These are phyloP conservation scores for Chaetomium strumarium DNA, from an alignment of 2,329 filamentous ascomycete species.

Conservation along the genomic window DNA sequence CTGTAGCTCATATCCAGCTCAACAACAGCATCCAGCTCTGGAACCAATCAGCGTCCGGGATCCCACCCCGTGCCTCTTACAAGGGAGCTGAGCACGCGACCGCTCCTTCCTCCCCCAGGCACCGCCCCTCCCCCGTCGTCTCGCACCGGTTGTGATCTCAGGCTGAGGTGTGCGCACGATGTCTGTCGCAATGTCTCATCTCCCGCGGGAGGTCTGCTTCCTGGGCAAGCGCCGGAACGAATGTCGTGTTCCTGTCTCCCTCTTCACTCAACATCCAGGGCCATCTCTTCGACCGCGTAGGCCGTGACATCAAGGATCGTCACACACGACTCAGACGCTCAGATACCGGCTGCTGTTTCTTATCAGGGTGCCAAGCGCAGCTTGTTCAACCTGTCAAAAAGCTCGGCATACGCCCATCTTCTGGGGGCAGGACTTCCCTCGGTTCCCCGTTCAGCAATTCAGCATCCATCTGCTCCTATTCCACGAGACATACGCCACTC, in stretches of 20 bases:
- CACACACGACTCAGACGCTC: not conserved
- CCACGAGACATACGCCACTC: too few relatives aligned
- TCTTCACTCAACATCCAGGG: not conserved
- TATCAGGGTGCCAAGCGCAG: constrained; percentile 1
- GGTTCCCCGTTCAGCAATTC: too few relatives aligned
- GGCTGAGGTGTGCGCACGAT: constrained; percentile 8
- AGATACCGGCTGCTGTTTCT: not conserved
- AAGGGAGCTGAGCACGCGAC: constrained; percentile 26
- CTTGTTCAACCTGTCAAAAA: constrained; percentile 2
- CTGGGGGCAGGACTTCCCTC: not conserved
- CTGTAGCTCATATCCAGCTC: not conserved
- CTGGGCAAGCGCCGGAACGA: not conserved
- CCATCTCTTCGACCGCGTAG: not conserved
- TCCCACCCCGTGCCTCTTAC: constrained; percentile 21
- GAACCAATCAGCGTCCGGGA: constrained; percentile 18
- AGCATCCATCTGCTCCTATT: not conserved
- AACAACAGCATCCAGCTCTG: not conserved
- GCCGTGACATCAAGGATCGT: not conserved
- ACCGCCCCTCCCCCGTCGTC: constrained; percentile 3
- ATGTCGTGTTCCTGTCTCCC: not conserved
- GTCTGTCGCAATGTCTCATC: constrained; percentile 8
- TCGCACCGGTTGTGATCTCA: constrained; percentile 7
- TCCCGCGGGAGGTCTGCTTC: not conserved
- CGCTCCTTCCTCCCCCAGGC: constrained; percentile 9
- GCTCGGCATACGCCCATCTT: constrained; percentile 10